A percentile compares a stretch with the other conserved stretches of the same genome.
Conservation (phyloP, 139 green algal species). For the Tetradesmus obliquus region DNA sequence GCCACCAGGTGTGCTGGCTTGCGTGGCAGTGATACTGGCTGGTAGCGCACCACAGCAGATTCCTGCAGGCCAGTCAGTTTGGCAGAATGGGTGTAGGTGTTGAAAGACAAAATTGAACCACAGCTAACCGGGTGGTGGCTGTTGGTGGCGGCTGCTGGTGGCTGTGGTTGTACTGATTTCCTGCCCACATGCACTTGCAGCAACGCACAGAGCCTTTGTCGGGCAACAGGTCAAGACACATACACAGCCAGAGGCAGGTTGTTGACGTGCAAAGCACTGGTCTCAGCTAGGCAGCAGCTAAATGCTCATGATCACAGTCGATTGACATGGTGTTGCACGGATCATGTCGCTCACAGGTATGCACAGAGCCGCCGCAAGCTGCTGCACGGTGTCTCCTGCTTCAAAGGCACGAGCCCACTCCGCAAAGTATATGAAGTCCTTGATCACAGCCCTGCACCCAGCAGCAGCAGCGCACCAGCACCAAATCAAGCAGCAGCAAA, state of each 20-base stretch:
- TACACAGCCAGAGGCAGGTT: too few species aligned
- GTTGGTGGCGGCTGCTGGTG: too few species aligned
- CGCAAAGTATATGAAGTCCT: neutral
- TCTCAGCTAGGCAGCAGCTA: too few species aligned
- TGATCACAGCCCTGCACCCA: conserved; percentile 5
- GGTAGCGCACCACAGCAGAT: neutral
- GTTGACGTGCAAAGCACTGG: too few species aligned
- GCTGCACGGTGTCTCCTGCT: neutral
- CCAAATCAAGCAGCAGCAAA: neutral
- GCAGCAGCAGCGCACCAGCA: neutral
- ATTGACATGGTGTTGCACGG: too few species aligned
- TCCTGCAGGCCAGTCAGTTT: neutral
- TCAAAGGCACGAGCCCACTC: conserved; percentile 9
- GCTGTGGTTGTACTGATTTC: neutral
- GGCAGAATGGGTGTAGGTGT: too few species aligned
- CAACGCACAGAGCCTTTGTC: too few species aligned
- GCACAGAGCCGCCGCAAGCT: neutral
- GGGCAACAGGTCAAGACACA: too few species aligned
- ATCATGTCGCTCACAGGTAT: neutral
- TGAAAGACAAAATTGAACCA: too few species aligned
- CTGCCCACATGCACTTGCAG: too few species aligned
- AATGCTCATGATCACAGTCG: too few species aligned
- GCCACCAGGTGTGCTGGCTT: neutral
- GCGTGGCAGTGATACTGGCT: neutral
- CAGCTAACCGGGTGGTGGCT: too few species aligned